phyloP scores from a whole-genome alignment of 192 early-diverging fungal genomes.

The Podochytrium sp. region DNA sequence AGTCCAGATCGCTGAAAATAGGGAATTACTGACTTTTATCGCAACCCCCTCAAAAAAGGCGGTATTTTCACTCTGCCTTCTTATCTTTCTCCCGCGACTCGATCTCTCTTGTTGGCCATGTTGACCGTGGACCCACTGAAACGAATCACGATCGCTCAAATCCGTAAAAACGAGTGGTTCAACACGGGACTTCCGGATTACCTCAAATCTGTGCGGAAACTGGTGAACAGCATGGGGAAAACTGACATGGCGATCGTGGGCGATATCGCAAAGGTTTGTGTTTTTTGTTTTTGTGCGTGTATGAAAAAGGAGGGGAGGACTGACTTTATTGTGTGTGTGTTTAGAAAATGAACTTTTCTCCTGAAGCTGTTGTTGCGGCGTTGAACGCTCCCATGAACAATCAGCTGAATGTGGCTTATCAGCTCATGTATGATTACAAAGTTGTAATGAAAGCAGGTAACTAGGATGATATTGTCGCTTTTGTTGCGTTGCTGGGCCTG shows the following conservation, averaged over 20 bases:
- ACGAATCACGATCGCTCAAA: slow-evolving; percentile 89
- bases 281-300: not conserved
- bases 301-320: too few relatives aligned
- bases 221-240: slow-evolving; percentile 60
- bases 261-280: slow-evolving; percentile 73
- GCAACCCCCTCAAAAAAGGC: too few relatives aligned
- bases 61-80: slow-evolving; percentile 92
- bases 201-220: slow-evolving; percentile 78
- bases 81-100: slow-evolving; percentile 82
- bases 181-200: slow-evolving; percentile 90
- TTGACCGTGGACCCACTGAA: slow-evolving; percentile 95
- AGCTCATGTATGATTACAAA: slow-evolving; percentile 87
- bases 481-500: not conserved
- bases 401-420: slow-evolving; percentile 96
- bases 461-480: slow-evolving; percentile 2
- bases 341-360: slow-evolving; percentile 77
- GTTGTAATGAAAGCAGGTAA: slow-evolving; percentile 35
- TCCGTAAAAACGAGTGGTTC: slow-evolving; percentile 90
- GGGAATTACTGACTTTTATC: too few relatives aligned
- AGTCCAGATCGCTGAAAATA: too few relatives aligned
- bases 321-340: too few relatives aligned
- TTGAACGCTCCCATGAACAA: slow-evolving; percentile 86
- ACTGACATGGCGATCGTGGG: slow-evolving; percentile 81
- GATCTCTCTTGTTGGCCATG: slow-evolving; percentile 84
- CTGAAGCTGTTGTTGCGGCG: slow-evolving; percentile 72